Conservation (phyloP, 148 eudicot species). For the Hydrangea macrophylla region DNA sequence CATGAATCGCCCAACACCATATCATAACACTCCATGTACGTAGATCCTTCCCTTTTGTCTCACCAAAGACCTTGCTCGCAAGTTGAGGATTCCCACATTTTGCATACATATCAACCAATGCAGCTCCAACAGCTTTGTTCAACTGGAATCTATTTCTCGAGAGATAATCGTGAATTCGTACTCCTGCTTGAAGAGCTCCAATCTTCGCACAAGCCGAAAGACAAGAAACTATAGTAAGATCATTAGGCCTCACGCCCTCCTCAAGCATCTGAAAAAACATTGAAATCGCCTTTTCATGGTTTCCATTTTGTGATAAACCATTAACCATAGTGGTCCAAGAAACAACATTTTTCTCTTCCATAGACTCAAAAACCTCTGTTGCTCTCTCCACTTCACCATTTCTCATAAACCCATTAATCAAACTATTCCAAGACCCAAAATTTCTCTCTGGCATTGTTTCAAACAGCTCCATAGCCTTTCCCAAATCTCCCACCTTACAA, state of each 20-base stretch:
- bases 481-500: constrained; percentile 19
- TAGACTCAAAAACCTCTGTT: not conserved
- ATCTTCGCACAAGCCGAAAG: constrained; percentile 20
- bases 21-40: constrained; percentile 19
- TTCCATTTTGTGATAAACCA: constrained; percentile 13
- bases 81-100: constrained; percentile 15
- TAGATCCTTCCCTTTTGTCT: constrained; percentile 11
- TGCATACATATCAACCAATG: constrained; percentile 21
- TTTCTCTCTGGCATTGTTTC: constrained; percentile 17
- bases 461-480: constrained; percentile 10
- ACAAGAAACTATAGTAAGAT: constrained; percentile 18
- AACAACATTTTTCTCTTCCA: constrained; percentile 19
- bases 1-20: constrained; percentile 20
- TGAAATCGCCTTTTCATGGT: constrained; percentile 10
- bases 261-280: constrained; percentile 18
- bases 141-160: not conserved
- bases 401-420: constrained; percentile 20
- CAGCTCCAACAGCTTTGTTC: constrained; percentile 14
- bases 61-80: constrained; percentile 9
- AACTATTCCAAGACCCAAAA: constrained; percentile 18
- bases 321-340: constrained; percentile 24
- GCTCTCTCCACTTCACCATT: constrained; percentile 16
- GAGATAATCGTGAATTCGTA: constrained; percentile 4
- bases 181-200: constrained; percentile 15
- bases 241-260: constrained; percentile 13